Conservation (phyloP, 225 moss, liverwort and hornwort species). For the Pseudoscleropodium purum region DNA sequence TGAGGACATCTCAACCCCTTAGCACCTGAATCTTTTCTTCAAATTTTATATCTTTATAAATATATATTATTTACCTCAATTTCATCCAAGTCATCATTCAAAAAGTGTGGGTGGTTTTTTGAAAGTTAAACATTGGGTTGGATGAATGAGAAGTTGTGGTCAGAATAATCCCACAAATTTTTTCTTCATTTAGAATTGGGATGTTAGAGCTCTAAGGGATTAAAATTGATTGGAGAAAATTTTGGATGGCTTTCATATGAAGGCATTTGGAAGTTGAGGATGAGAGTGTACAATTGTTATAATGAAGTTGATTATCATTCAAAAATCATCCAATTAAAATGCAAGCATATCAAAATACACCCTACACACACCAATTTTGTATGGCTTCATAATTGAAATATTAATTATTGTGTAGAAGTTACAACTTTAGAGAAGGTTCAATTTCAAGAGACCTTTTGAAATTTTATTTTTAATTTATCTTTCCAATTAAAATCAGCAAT, state of each 20-base stretch:
- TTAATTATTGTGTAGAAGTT: neutral
- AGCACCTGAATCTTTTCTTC: neutral
- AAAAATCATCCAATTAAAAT: neutral
- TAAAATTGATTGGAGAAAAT: neutral
- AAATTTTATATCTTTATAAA: neutral
- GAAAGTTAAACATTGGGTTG: neutral
- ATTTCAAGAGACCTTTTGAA: neutral
- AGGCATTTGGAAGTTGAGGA: neutral
- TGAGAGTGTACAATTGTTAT: neutral
- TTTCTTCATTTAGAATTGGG: too few species aligned
- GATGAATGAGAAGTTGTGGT: neutral
- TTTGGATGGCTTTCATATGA: neutral
- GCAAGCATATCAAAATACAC: too few species aligned
- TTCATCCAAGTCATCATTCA: too few species aligned
- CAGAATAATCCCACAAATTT: neutral
- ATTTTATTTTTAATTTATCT: neutral
- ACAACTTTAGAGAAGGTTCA: neutral
- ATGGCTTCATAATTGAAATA: neutral
- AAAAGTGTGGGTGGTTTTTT: neutral
- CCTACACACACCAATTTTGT: rapidly evolving
- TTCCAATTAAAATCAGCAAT: neutral
- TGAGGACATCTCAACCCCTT: neutral
- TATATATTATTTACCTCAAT: neutral
- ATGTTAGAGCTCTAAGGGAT: neutral
- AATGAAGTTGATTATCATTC: neutral